Conservation (phyloP, 345 rosid species). For the Mercurialis annua region DNA sequence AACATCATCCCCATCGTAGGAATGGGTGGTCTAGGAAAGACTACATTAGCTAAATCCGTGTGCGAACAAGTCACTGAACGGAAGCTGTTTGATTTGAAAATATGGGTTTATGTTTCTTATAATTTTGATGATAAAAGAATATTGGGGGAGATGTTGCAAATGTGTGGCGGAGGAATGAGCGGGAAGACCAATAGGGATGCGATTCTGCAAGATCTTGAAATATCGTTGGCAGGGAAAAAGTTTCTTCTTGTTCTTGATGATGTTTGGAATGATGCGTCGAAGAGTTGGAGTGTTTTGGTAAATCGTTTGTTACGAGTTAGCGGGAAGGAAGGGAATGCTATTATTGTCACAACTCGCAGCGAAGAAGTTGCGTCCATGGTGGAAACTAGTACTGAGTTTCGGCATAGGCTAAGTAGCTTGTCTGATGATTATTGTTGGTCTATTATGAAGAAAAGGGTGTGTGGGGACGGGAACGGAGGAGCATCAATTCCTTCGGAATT, state of each 20-base stretch:
- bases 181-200: background rate
- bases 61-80: no score
- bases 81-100: no score
- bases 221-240: background rate
- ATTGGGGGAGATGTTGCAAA: no score
- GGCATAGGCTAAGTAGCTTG: background rate
- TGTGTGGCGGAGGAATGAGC: no score
- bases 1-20: no score
- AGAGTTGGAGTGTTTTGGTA: slow-evolving; percentile 12
- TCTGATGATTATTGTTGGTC: slow-evolving; percentile 13
- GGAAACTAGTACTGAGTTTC: background rate
- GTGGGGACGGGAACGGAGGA: background rate
- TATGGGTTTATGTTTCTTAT: no score
- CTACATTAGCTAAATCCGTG: no score
- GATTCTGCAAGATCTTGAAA: background rate
- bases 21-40: no score
- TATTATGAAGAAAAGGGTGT: slow-evolving; percentile 11
- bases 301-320: slow-evolving; percentile 1
- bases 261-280: slow-evolving; percentile 19
- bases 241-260: slow-evolving; percentile 23
- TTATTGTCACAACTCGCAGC: slow-evolving; percentile 21
- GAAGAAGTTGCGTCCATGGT: slow-evolving; percentile 6
- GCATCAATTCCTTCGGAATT: background rate
- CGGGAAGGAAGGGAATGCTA: background rate
- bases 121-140: no score